Base-by-base conservation (phyloP, 805 yeast species). In the Kregervanrija fluxuum region DNA sequence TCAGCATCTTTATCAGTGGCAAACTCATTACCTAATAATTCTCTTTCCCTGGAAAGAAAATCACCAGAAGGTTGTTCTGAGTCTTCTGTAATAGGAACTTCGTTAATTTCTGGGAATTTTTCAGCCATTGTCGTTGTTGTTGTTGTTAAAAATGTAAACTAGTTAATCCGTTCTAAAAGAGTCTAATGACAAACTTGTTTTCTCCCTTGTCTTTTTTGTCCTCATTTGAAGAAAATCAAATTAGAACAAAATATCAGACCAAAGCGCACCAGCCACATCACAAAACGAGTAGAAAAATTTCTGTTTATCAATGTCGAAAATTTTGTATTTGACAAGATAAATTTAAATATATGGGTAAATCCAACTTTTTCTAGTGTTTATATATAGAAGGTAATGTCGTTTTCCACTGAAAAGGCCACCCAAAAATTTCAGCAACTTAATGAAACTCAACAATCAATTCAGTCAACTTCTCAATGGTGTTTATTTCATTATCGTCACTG, bases 391-490 rank as follows among this genome's bases (percentile, higher is more conserved):
- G 30, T 9, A n/a, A 70, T 69, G 83, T 71, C 83, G 6, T 79
- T 70, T 50, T 66, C 81, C 3, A 66, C 67, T 43, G 77, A 74
- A 38, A 65, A 63, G n/a, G 73, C 80, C 17, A 50, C 54, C n/a
- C 60, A 68, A 38, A 79, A 77, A 58, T 59, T 79, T 22, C 60
- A 62, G 3, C 56, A 65, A 17, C 64, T 80, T 33, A 74, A 70
- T 46, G 84, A 80, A 50, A 74, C 87, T 1, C 87, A 79, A 55
- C 85, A 80, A 47, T 74, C 85, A n/a, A 83, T 83, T 50, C 85
- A 81, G 34, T 70, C 80, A n/a, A 75, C 82, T 1, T 75, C 87
- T 0, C 87, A 82, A 55, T 83, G 90, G 90, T 58, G 63, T 35
- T 60, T 84, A 44, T 83, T 82, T 63, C 85, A 83, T 56, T 73